Base-by-base conservation (phyloP, 345 rosid genomes). In the Chamaenerion angustifolium region DNA sequence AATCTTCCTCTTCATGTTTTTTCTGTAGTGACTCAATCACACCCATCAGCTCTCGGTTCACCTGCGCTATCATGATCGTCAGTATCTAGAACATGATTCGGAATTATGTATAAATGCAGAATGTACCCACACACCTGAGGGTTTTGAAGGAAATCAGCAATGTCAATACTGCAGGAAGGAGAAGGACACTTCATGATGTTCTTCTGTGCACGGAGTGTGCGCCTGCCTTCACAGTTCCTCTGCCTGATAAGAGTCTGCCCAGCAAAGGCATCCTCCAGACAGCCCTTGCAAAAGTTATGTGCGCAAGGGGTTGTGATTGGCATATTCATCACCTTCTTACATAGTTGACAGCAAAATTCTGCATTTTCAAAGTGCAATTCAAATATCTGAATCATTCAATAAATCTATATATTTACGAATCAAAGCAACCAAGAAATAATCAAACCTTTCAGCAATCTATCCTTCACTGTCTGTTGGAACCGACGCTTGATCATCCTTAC, bases 281-380 rank as follows among this genome's bases (percentile, higher is more conserved):
- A 86, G 6, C 47, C 56, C 58, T 82, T 78, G 64, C 84, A 82
- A 45, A 86, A 86, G 55, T 73, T 82, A 16, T 82, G 93, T 0
- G 65, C 82, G 14, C 88, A 86, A 12, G 86, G 88, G 0, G 93
- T 78, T 4, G 95, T 86, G 11, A 82, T 51, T 0, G 95, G 93
- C 27, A 61, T 51, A 42, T 14, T 72, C 88, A 86, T 69, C 57
- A 82, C 75, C 41, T 77, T 52, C 56, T 57, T 27, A 46, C 94
- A 83, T 31, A 80, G 64, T 43, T 56, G 63, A 63, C 84, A 81
- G 42, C 71, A 46, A 10, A 77, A 75, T 40, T 67, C 84, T 78
- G 76, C 67, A 17, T 31, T 31, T 31, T 31, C 58, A 37, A 45
- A 27, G 10, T 1, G 37, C 6, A 31, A 31, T 31, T 31, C 10